Percentiles rank a stretch among this genome's conserved stretches.
These are phyloP conservation scores for Teunomyces pallodes DNA, from an alignment of 805 yeast species.

Conservation along the genomic window DNA sequence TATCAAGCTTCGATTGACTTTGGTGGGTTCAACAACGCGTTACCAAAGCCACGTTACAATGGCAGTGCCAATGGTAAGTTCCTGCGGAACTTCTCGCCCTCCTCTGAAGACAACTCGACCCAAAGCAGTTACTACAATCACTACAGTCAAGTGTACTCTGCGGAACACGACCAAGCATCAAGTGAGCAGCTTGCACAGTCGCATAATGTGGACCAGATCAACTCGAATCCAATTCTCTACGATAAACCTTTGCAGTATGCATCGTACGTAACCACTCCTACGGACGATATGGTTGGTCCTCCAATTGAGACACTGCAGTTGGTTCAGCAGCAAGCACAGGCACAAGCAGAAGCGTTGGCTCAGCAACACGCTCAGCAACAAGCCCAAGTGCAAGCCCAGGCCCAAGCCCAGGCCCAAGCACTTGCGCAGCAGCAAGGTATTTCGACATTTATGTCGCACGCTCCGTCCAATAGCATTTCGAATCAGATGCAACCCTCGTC, in stretches of 20 bases:
- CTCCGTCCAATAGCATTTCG: neutral
- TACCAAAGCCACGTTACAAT: constrained; percentile 14
- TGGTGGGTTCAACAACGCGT: constrained; percentile 35
- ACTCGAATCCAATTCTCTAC: constrained; percentile 9
- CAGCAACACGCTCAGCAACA: constrained; percentile 1
- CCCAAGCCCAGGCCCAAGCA: constrained; percentile 3
- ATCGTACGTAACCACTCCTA: neutral
- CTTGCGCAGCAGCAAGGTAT: neutral
- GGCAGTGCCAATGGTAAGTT: constrained; percentile 3
- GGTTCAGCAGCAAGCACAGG: constrained; percentile 2
- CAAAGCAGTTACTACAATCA: constrained; percentile 8
- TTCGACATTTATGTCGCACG: neutral
- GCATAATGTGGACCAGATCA: constrained; percentile 6
- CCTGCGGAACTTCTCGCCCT: constrained; percentile 14
- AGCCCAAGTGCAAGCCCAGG: constrained; percentile 2
- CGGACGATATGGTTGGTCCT: neutral
- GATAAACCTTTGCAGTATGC: constrained; percentile 1
- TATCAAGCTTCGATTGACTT: constrained; percentile 37
- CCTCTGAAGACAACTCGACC: constrained; percentile 6
- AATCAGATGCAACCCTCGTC: neutral
- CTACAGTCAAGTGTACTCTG: constrained; percentile 18
- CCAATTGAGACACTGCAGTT: neutral
- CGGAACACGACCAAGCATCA: constrained; percentile 6
- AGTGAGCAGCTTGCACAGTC: neutral
- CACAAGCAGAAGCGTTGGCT: neutral